Evolutionary conservation across 2,329 filamentous ascomycete species (phyloP).

Genomic region (Anthostomella pinea): DNA sequence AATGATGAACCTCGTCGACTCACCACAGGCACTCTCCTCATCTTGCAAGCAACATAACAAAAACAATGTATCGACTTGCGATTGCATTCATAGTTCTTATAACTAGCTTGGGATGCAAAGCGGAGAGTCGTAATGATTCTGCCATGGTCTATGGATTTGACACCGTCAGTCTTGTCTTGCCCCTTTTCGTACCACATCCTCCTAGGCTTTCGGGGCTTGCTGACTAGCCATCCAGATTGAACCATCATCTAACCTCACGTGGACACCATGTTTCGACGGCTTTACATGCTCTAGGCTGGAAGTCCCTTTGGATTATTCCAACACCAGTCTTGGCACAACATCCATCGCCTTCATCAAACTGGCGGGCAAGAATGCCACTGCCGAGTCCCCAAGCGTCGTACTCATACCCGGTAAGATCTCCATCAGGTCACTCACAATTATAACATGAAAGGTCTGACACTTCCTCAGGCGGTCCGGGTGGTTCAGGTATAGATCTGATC

Average conservation of each 20-base stretch:
- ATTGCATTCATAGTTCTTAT: slow-evolving; percentile 16
- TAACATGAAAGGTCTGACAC: slow-evolving; percentile 12
- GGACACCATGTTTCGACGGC: slow-evolving; percentile 32
- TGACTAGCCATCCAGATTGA: slow-evolving; percentile 22
- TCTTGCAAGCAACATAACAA: slow-evolving; percentile 7
- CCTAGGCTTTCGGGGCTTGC: slow-evolving; percentile 10
- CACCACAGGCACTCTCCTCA: no score
- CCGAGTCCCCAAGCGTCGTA: slow-evolving; percentile 26
- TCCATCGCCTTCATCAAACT: slow-evolving; percentile 30
- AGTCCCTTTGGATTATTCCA: slow-evolving; percentile 31
- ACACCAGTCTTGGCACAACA: slow-evolving; percentile 26
- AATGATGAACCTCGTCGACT: slow-evolving; percentile 4
- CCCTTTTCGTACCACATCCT: neutral
- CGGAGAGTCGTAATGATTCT: slow-evolving; percentile 10
- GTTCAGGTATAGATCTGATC: slow-evolving; percentile 35
- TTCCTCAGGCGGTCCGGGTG: slow-evolving; percentile 34
- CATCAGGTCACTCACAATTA: slow-evolving; percentile 1
- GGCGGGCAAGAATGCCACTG: slow-evolving; percentile 30
- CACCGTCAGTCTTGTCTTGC: slow-evolving; percentile 13
- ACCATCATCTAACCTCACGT: slow-evolving; percentile 30
- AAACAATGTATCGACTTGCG: slow-evolving; percentile 14
- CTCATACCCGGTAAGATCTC: slow-evolving; percentile 26
- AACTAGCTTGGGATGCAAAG: slow-evolving; percentile 22
- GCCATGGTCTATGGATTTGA: slow-evolving; percentile 23
- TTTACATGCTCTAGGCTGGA: slow-evolving; percentile 30